These are phyloP conservation scores for Exophiala sp. DNA, from an alignment of 2,329 filamentous ascomycete species.

Conservation along the genomic window DNA sequence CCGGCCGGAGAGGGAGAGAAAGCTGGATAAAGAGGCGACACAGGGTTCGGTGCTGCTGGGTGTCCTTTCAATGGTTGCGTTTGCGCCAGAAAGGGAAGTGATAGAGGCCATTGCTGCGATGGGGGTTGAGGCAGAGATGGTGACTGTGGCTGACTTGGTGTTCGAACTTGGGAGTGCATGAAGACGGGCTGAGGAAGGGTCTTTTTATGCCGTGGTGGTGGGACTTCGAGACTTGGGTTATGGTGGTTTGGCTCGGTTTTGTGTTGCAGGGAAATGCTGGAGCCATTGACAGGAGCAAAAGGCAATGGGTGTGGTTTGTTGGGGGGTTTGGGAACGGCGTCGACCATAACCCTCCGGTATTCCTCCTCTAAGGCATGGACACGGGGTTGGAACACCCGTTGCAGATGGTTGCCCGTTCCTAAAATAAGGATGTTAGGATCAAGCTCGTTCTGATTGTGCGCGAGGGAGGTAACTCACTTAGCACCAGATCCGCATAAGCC, in stretches of 20 bases:
- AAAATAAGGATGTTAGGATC: neutral
- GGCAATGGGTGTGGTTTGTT: slow-evolving; percentile 1
- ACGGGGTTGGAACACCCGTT: slow-evolving; percentile 24
- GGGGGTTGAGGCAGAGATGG: slow-evolving; percentile 8
- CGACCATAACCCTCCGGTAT: slow-evolving; percentile 19
- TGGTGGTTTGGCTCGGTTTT: slow-evolving; percentile 5
- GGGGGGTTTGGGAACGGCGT: slow-evolving; percentile 6
- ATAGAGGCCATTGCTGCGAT: slow-evolving; percentile 14
- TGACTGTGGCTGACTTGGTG: slow-evolving; percentile 12
- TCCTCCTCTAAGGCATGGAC: slow-evolving; percentile 26
- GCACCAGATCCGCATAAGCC: slow-evolving; percentile 27
- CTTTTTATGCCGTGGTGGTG: neutral
- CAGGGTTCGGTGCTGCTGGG: slow-evolving; percentile 8
- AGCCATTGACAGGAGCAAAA: slow-evolving; percentile 9
- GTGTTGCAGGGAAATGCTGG: neutral
- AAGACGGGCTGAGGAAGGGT: slow-evolving; percentile 15
- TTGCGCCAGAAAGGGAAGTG: slow-evolving; percentile 2
- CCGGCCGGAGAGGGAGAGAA: slow-evolving; percentile 5
- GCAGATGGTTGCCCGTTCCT: slow-evolving; percentile 26
- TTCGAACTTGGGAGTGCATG: slow-evolving; percentile 7
- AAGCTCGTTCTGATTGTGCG: neutral
- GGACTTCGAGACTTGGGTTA: neutral
- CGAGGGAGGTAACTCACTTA: slow-evolving; percentile 19
- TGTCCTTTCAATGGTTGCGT: slow-evolving; percentile 12
- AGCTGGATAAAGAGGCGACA: slow-evolving; percentile 12